Base-by-base conservation (phyloP, 2,329 filamentous ascomycete species). In the Zymoseptoria pseudotritici region DNA sequence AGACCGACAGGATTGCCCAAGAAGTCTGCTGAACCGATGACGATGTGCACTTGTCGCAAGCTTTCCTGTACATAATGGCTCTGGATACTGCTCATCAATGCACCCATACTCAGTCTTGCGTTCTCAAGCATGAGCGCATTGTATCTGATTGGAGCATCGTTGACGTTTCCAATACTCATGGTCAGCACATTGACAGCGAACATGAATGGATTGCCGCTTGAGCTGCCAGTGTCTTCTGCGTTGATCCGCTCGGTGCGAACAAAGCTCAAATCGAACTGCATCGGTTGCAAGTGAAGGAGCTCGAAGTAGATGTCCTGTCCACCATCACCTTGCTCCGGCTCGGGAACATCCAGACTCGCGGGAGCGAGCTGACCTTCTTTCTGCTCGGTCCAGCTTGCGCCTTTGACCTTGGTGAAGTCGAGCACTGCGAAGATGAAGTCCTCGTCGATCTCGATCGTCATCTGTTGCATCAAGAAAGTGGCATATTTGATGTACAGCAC, bases 401-500 rank as follows among this genome's bases (percentile, higher is more conserved):
- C 93, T 2, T 91, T 91, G 0, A 96, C 87, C 75, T 96, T 96
- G 36, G 90, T 88, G 72, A 97, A 99, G 73, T 99, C 95, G 1
- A 99, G 80, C 63, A 99, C 83, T 0, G 94, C 92, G 73, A 96
- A 96, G 59, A 99, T 92, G 76, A 99, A 99, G 73, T 99, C 94
- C 70, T 99, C 94, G 65, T 99, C 94, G 54, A 99, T 86, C 69
- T 99, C 94, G 2, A 99, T 82, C 0, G 94, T 99, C 92, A 99
- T 97, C 74, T 99, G 92, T 74, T 99, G 94, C 53, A 99, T 79
- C 31, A 99, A 79, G 53, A 99, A 76, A 0, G 93, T 96, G 21
- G 94, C 93, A 74, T 99, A 99, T 75, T 99, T 99, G 82, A 99
- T 92, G 76, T 99, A 99, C 9, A 97, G 79, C 21, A 99, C 94